Evolutionary conservation across 495 filamentous ascomycete species (phyloP).

Genomic region (Trichoderma orchidacearum): DNA sequence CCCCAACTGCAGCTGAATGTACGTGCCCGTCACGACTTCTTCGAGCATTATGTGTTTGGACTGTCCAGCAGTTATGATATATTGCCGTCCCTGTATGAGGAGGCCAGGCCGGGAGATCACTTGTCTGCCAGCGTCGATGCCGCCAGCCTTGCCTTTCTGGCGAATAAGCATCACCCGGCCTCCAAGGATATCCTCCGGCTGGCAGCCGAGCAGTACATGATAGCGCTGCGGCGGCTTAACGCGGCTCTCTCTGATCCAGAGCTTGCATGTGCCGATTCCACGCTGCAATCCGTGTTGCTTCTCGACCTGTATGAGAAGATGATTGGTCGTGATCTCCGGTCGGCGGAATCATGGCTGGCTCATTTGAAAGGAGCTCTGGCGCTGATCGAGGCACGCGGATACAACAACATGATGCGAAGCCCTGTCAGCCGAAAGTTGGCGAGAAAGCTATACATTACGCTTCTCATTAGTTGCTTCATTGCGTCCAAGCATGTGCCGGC

Average conservation of each 20-base stretch:
- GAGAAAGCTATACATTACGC: constrained; percentile 10
- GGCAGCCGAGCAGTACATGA: constrained; percentile 8
- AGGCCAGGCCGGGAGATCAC: not conserved
- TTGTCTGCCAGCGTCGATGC: constrained; percentile 10
- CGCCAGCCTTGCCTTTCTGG: constrained; percentile 12
- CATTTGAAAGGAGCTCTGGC: constrained; percentile 19
- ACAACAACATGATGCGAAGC: constrained; percentile 5
- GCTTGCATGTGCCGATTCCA: constrained; percentile 6
- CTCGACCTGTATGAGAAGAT: constrained; percentile 19
- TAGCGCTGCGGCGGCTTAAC: constrained; percentile 9
- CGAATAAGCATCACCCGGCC: not conserved
- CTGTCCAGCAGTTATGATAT: constrained; percentile 11
- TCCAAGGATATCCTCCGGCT: not conserved
- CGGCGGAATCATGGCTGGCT: constrained; percentile 9
- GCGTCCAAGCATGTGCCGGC: constrained; percentile 7
- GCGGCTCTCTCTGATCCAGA: constrained; percentile 2
- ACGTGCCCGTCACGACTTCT: constrained; percentile 10
- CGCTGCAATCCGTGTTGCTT: constrained; percentile 11
- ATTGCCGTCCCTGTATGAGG: constrained; percentile 6
- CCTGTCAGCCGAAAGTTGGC: constrained; percentile 6
- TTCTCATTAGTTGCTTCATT: constrained; percentile 12
- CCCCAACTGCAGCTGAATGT: not conserved
- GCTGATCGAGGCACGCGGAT: constrained; percentile 12
- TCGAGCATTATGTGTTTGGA: constrained; percentile 12
- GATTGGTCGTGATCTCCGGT: constrained; percentile 5